phyloP scores from a whole-genome alignment of 176 grass and related monocot species.

The Alloteropsis semialata region DNA sequence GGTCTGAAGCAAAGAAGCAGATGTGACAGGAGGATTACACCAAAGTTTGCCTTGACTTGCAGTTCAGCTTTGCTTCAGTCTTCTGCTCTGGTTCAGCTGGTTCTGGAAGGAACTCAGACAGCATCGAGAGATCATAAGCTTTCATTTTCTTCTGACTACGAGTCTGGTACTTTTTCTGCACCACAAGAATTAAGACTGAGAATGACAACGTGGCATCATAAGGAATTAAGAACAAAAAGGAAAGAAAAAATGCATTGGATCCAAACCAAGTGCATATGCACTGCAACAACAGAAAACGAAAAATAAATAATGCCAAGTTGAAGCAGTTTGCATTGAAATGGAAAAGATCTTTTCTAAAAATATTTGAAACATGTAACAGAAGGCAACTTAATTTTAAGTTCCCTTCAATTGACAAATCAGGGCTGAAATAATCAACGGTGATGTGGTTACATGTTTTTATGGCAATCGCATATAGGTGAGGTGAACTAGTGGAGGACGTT shows the following conservation, averaged over 20 bases:
- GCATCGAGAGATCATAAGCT: constrained; percentile 74
- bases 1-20: background rate
- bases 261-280: too few relatives aligned
- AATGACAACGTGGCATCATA: background rate
- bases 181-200: constrained; percentile 1
- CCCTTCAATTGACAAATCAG: background rate
- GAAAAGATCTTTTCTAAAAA: too few relatives aligned
- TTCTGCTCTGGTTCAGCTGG: constrained; percentile 3
- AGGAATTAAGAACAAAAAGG: background rate
- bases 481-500: too few relatives aligned
- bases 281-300: too few relatives aligned
- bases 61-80: constrained; percentile 55
- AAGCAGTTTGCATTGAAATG: too few relatives aligned
- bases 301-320: too few relatives aligned
- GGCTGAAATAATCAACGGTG: background rate
- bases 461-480: background rate
- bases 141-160: constrained; percentile 67
- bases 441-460: background rate
- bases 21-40: constrained; percentile 47
- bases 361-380: too few relatives aligned
- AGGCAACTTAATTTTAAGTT: background rate
- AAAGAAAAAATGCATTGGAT: background rate
- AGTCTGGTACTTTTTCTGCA: constrained; percentile 58
- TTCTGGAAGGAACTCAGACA: constrained; percentile 69
- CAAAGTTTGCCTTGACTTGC: constrained; percentile 71